Evolutionary conservation across 495 filamentous ascomycete genomes (phyloP), one percentile per base, ranked within the genome.

Genomic region (Aspergillus funiculosus): DNA sequence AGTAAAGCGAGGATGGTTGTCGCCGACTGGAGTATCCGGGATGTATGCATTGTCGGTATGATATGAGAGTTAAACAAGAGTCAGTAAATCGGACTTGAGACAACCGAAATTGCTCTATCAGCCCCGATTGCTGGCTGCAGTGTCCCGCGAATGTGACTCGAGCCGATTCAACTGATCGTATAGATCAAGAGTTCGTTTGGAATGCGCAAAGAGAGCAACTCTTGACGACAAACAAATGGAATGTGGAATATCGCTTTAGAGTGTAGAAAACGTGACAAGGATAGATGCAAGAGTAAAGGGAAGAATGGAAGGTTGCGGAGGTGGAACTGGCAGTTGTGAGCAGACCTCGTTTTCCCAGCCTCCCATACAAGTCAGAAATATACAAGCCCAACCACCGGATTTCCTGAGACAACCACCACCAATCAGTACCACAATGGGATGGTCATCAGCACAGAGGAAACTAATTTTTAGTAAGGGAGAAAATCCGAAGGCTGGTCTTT

Each of bases 301-400:
- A 48, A 34, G 17, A 34, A 48, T 32, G 20, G 17, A 35, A 32
- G 13, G 30, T 34, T 43, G 40, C 19, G 40, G 39, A 22, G 17
- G 6, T 15, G 25, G 8, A 39, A 19, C 9, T 19, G 37, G 27
- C 38, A 21, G 40, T 31, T 20, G 28, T 34, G 40, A 24, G 20
- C 18, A 8, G 39, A 14, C 39, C 22, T 11, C 14, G 30, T 27
- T 27, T 39, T 56, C 64, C 64, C 58, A 64, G 63, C 67, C 67
- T 63, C 68, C 62, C 52, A 50, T 52, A 30, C 46, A 47, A 28
- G 30, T 20, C 14, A 14, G 14, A 29, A 18, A 42, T 39, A 42
- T 42, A 43, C 46, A 58, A 57, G 60, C 63, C 67, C 69, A 72
- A 68, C 69, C 69, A 68, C 69, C 69, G 59, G 46, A 67, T 64